Conservation (phyloP, 208 protist genomes). For the Crithidia acanthocephali region DNA sequence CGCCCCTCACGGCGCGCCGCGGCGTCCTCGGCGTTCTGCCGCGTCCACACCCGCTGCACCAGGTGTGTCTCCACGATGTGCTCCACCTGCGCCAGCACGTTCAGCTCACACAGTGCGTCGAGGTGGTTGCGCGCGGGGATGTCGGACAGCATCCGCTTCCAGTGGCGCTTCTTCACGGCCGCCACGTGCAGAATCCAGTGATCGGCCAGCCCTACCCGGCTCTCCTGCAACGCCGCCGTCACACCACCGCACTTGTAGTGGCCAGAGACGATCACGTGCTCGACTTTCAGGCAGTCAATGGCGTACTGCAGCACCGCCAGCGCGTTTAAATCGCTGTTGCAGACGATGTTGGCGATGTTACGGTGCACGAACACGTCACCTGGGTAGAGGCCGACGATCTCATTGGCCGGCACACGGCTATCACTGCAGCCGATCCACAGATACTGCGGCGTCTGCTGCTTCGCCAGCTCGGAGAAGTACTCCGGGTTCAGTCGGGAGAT, state of each 20-base stretch:
- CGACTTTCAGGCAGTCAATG: conserved; percentile 92
- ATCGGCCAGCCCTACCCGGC: conserved; percentile 70
- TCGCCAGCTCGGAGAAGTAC: conserved; percentile 83
- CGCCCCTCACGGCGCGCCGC: conserved; percentile 36
- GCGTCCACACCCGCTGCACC: conserved; percentile 53
- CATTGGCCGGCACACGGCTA: conserved; percentile 83
- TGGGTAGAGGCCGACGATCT: conserved; percentile 88
- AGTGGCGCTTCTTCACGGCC: conserved; percentile 70
- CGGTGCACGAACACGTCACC: conserved; percentile 95
- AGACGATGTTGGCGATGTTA: conserved; percentile 95
- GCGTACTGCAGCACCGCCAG: conserved; percentile 94
- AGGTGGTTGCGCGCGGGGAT: conserved; percentile 55
- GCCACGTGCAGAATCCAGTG: conserved; percentile 83
- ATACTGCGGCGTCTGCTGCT: conserved; percentile 90
- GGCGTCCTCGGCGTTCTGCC: conserved; percentile 58
- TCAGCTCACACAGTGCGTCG: conserved; percentile 75
- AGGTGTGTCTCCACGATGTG: conserved; percentile 72
- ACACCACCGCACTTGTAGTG: conserved; percentile 96
- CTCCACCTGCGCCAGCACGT: conserved; percentile 71
- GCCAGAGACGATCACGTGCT: conserved; percentile 95
- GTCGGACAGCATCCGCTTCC: conserved; percentile 55
- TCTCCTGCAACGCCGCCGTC: conserved; percentile 59
- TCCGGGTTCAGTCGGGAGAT: conserved; percentile 79
- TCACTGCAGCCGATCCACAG: conserved; percentile 96
- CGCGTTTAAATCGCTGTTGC: conserved; percentile 91